Evolutionary conservation across 1,284 basidiomycete species (phyloP).

Genomic region (Wolfiporia cocos): DNA sequence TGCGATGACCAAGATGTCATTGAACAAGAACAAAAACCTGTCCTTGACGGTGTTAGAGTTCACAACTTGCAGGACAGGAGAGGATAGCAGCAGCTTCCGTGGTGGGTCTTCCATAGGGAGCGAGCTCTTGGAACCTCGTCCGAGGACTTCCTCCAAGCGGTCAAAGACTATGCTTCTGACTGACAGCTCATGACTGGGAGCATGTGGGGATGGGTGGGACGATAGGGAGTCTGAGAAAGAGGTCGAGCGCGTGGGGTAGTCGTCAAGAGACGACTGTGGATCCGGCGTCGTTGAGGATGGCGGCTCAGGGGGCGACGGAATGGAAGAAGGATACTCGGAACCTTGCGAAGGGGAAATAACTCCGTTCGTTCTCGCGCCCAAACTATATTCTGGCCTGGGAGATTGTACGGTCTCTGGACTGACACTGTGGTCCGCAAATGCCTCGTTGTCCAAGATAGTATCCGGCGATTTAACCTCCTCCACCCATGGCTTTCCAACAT

Average conservation of each 20-base stretch:
- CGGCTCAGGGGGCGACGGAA: constrained; percentile 50
- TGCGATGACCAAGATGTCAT: constrained; percentile 86
- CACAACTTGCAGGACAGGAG: constrained; percentile 90
- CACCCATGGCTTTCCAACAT: constrained; percentile 20
- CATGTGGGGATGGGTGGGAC: constrained; percentile 33
- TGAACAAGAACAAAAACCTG: constrained; percentile 93
- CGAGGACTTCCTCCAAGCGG: constrained; percentile 61
- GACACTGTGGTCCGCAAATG: constrained; percentile 5
- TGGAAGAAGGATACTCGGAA: constrained; percentile 23
- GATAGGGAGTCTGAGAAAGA: constrained; percentile 38
- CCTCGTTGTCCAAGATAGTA: constrained; percentile 8
- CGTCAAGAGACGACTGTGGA: constrained; percentile 59
- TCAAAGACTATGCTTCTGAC: constrained; percentile 49
- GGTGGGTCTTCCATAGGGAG: constrained; percentile 78
- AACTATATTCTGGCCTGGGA: constrained; percentile 13
- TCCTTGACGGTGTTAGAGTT: constrained; percentile 94
- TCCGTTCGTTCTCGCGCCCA: constrained; percentile 14
- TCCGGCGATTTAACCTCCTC: constrained; percentile 3
- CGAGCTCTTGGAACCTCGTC: constrained; percentile 53
- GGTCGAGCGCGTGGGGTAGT: constrained; percentile 45
- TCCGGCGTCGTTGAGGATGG: constrained; percentile 66
- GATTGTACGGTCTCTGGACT: constrained; percentile 11
- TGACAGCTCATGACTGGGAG: constrained; percentile 22
- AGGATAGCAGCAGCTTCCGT: constrained; percentile 77
- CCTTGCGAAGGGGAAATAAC: constrained; percentile 14